These are phyloP conservation scores for Berberis vulgaris DNA, from an alignment of 164 flowering plant species.

Conservation along the genomic window DNA sequence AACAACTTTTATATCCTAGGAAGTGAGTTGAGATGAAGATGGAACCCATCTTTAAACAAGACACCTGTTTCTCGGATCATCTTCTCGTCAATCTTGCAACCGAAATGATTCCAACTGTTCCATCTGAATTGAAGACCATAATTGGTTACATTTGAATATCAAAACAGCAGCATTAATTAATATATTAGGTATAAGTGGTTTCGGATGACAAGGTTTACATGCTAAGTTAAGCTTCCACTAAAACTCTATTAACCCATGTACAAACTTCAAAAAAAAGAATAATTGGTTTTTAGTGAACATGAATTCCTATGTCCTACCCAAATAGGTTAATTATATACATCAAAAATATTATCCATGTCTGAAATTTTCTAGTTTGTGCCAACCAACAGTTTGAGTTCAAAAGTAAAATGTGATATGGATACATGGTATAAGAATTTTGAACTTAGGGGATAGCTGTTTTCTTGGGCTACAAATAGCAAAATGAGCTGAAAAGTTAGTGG, in stretches of 20 bases:
- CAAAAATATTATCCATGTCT: no score
- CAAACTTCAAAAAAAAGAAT: no score
- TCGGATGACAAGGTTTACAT: background rate
- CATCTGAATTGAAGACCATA: constrained; percentile 2
- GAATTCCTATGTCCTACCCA: no score
- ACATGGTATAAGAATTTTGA: no score
- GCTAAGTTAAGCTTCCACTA: background rate
- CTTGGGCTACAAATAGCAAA: no score
- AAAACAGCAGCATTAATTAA: background rate
- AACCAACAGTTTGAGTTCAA: no score
- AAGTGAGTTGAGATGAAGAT: background rate
- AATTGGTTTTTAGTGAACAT: no score
- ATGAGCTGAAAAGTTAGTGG: no score
- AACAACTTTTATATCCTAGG: background rate
- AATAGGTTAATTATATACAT: no score
- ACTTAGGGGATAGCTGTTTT: no score
- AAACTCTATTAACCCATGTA: background rate
- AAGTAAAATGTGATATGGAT: no score
- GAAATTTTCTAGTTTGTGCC: no score
- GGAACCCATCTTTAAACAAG: background rate
- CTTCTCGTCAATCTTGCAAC: constrained; percentile 21
- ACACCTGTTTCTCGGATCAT: constrained; percentile 20
- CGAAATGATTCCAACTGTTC: constrained; percentile 30
- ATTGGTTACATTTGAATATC: background rate
- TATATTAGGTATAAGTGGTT: background rate